Conservation (phyloP, 2,329 filamentous ascomycete species). For the Paramyrothecium sp. region DNA sequence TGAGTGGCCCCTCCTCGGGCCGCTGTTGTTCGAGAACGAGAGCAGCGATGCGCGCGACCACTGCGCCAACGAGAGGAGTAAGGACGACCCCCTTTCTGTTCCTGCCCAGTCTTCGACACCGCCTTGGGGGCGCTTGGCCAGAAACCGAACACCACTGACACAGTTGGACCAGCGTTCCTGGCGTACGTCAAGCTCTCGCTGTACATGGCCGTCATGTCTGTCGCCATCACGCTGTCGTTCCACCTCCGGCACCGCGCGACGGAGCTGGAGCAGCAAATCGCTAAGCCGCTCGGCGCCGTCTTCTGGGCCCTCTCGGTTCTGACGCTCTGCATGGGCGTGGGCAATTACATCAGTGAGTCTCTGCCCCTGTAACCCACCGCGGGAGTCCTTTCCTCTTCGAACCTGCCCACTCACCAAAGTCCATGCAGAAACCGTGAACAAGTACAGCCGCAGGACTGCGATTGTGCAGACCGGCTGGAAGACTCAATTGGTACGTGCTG, state of each 20-base stretch:
- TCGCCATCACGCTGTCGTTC: slow-evolving; percentile 91
- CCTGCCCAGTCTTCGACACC: background rate
- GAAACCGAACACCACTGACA: too few relatives aligned
- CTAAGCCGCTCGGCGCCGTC: slow-evolving; percentile 78
- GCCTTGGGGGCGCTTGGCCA: too few relatives aligned
- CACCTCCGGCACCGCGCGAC: slow-evolving; percentile 77
- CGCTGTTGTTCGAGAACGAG: slow-evolving; percentile 72
- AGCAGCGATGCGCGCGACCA: slow-evolving; percentile 75
- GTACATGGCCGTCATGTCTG: slow-evolving; percentile 86
- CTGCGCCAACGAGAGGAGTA: slow-evolving; percentile 75
- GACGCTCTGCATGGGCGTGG: slow-evolving; percentile 75
- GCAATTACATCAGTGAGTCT: slow-evolving; percentile 76
- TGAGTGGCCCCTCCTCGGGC: slow-evolving; percentile 61
- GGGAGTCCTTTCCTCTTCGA: background rate
- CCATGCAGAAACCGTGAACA: slow-evolving; percentile 62
- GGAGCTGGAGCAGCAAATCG: slow-evolving; percentile 69
- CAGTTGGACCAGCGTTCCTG: slow-evolving; percentile 61
- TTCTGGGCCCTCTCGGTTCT: slow-evolving; percentile 82
- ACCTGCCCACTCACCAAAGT: background rate
- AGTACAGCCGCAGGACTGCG: slow-evolving; percentile 75
- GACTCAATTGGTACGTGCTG: slow-evolving; percentile 70
- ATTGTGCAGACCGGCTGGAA: slow-evolving; percentile 93
- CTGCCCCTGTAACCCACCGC: background rate
- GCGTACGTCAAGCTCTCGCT: slow-evolving; percentile 87
- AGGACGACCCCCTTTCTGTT: slow-evolving; percentile 8